Base-by-base conservation (phyloP, 1,139 yeast species). In the Diutina sp. region DNA sequence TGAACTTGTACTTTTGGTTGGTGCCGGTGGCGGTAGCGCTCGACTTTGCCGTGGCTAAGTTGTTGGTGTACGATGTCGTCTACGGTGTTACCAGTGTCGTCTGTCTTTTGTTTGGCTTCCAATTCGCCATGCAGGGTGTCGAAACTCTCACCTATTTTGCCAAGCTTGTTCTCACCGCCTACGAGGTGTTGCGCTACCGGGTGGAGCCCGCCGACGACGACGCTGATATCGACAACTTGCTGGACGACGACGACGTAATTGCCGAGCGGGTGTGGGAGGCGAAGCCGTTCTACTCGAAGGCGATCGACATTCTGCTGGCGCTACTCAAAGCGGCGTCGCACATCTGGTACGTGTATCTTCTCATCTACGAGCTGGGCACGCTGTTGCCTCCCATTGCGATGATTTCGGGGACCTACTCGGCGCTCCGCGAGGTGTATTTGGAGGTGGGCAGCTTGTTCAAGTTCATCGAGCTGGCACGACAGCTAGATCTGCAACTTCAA, bases 211-310 rank as follows among this genome's bases (percentile, higher is more conserved):
- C 16, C 14, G 44, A 50, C 6, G 21, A 29, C 6, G 53, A 50
- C 16, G 46, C 21, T 6, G 18, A 16, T 6, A n/a, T 44, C 8
- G 53, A 50, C 11, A n/a, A 32, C 18, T 12, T 50, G n/a, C n/a
- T 9, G 28, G 53, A 50, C n/a, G 72, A 71, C 4, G 69, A 68
- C 5, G 77, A 80, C 57, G 82, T 80, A 12, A 84, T 80, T 18
- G 84, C 79, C 48, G 87, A 84, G 54, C 73, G 63, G 14, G 67
- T 76, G 1, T 85, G 96, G 91, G 96, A 90, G 62, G 75, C 76
- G 45, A 89, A 90, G 66, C 78, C 83, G 1, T 73, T 83, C 62
- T 80, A 79, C 61, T 72, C 79, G 59, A 85, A 87, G 64, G 65
- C 78, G 4, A 71, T 87, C 35, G 89, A 85, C 55, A 74, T 87